A percentile compares a stretch with the other conserved stretches of the same genome.
These are phyloP conservation scores for Pyrus hybrid DNA, from an alignment of 331 rosid species.

Conservation along the genomic window DNA sequence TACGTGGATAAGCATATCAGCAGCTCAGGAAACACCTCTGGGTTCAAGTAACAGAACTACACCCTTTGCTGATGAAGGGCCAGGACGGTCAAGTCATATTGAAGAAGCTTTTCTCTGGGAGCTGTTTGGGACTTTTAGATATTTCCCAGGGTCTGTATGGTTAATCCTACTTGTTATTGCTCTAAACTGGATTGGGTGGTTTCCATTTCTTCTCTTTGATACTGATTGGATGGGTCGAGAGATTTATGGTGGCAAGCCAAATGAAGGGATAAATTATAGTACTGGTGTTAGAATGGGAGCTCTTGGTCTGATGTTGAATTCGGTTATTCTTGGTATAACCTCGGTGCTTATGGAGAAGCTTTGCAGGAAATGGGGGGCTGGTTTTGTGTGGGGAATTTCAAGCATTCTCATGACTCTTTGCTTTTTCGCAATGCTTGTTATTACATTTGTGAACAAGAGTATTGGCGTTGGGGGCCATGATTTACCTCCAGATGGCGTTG, in stretches of 20 bases:
- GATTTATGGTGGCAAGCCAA: conserved; percentile 89
- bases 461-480: conserved; percentile 35
- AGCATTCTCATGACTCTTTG: conserved; percentile 69
- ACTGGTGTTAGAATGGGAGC: conserved; percentile 89
- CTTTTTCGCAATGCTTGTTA: conserved; percentile 61
- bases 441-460: conserved; percentile 54
- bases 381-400: conserved; percentile 80
- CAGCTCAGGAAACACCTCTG: conserved; percentile 62
- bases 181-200: conserved; percentile 88
- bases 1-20: conserved; percentile 46
- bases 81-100: conserved; percentile 43
- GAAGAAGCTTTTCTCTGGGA: conserved; percentile 84
- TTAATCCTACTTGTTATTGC: conserved; percentile 57
- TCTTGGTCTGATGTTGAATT: conserved; percentile 73
- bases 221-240: conserved; percentile 98
- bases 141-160: conserved; percentile 66
- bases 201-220: conserved; percentile 77
- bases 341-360: conserved; percentile 77
- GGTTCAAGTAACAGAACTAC: conserved; percentile 23
- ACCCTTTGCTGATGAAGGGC: conserved; percentile 35
- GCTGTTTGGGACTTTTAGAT: conserved; percentile 68
- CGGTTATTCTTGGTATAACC: conserved; percentile 76
- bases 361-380: conserved; percentile 73
- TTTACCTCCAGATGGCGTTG: conserved; percentile 56
- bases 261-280: conserved; percentile 56